These are phyloP conservation scores for Emergomyces pasteurianus DNA, from an alignment of 2,329 filamentous ascomycete species.

Conservation along the genomic window DNA sequence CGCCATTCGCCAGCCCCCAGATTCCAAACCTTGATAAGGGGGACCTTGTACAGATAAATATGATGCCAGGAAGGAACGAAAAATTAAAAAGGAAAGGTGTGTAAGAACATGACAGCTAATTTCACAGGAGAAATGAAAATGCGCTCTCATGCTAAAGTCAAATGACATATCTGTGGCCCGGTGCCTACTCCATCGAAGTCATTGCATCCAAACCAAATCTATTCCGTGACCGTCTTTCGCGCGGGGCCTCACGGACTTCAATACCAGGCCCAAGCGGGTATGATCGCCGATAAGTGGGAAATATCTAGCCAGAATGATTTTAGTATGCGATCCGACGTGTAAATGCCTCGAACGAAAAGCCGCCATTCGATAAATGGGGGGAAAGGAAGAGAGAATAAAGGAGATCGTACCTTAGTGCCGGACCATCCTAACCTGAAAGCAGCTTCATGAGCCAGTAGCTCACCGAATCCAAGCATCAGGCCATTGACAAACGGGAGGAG, in stretches of 20 bases:
- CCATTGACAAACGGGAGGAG: constrained; percentile 92
- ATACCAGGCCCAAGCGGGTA: constrained; percentile 69
- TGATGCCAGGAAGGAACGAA: too few species aligned
- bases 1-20: constrained; percentile 5
- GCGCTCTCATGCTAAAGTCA: neutral
- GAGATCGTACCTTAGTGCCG: constrained; percentile 65
- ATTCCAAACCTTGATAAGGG: neutral
- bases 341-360: neutral
- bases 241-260: constrained; percentile 59
- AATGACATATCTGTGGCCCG: neutral
- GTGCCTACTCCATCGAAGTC: constrained; percentile 52
- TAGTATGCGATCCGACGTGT: neutral
- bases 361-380: too few species aligned
- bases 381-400: neutral
- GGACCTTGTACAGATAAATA: too few species aligned
- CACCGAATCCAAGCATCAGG: constrained; percentile 95
- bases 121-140: neutral
- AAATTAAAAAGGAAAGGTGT: too few species aligned
- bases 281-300: constrained; percentile 48
- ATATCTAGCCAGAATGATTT: constrained; percentile 33
- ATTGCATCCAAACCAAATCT: constrained; percentile 51
- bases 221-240: constrained; percentile 40
- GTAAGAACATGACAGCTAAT: neutral
- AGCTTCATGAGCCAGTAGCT: constrained; percentile 90
- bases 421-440: constrained; percentile 90